These are phyloP conservation scores for Pelargonium cotyledonis DNA, from an alignment of 441 rosid species.

Conservation along the genomic window DNA sequence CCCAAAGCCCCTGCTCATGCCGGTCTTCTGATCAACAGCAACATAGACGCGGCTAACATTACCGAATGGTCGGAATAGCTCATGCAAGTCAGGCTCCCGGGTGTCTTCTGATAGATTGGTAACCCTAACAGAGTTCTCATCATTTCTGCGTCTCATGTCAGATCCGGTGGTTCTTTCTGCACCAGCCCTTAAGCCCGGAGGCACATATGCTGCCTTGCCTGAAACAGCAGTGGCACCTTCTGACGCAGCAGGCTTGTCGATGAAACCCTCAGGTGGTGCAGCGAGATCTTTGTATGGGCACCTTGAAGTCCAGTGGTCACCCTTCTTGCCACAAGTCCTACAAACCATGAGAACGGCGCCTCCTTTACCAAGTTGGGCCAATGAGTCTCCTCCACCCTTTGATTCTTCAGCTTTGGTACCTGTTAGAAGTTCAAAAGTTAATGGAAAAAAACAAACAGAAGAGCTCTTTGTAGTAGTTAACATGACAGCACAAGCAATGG, in stretches of 20 bases:
- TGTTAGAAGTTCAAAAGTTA: conserved; percentile 16
- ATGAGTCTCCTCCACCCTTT: conserved; percentile 37
- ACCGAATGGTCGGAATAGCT: conserved; percentile 63
- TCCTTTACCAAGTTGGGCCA: conserved; percentile 49
- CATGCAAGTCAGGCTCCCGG: conserved; percentile 50
- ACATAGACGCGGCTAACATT: conserved; percentile 53
- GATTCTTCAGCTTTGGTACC: conserved; percentile 54
- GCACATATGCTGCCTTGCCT: conserved; percentile 49
- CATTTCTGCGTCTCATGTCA: conserved; percentile 62
- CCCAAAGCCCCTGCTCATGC: conserved; percentile 64
- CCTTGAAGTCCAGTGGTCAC: conserved; percentile 68
- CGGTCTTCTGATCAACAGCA: conserved; percentile 60
- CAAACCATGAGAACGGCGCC: conserved; percentile 71
- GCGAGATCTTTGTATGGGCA: conserved; percentile 76
- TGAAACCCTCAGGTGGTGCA: conserved; percentile 33
- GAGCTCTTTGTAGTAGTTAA: background rate
- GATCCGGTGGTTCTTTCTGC: conserved; percentile 46
- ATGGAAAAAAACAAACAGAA: background rate
- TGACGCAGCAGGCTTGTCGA: conserved; percentile 42
- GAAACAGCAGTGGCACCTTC: conserved; percentile 33
- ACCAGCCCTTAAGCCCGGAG: conserved; percentile 53
- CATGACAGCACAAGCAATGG: background rate
- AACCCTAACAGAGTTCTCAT: conserved; percentile 64
- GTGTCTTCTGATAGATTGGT: conserved; percentile 63
- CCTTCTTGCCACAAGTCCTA: conserved; percentile 61